Evolutionary conservation across 2,329 filamentous ascomycete genomes (phyloP), one percentile per base, ranked within the genome.

Genomic region (Fusarium nurragi): DNA sequence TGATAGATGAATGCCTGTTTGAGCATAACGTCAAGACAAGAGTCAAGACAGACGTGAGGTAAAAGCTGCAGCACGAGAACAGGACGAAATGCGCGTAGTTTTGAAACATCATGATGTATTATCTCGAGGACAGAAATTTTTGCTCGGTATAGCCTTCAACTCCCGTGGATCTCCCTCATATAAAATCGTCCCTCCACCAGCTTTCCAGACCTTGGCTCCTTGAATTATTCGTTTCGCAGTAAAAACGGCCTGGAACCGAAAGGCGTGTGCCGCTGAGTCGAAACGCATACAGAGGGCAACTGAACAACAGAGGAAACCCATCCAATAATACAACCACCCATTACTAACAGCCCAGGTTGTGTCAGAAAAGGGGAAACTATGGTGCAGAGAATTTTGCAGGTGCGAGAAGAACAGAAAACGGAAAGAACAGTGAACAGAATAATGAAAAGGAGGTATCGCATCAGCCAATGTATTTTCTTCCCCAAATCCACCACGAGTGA

Each of bases 91-190:
- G 46, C 40, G 54, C 22, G 38, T 48, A 54, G 48, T 56, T 54
- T 74, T 75, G 63, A 67, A 72, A 75, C 74, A 76, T 77, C 69
- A 72, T 75, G 69, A 67, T 76, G 70, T 77, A 77, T 77, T 77
- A 77, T 75, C 69, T 76, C 65, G 69, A 72, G 68, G 69, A 71
- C 72, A 76, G 71, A 73, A 70, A 60, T 68, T 71, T 68, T 71
- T 68, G 69, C 70, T 71, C 72, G 71, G 72, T 76, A 73, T 73
- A 71, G 65, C 73, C 73, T 61, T 72, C 64, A 74, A 74, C 69
- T 69, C 70, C 70, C 63, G 57, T 65, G 54, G 49, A 63, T 61
- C 54, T 54, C 59, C 67, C 47, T 56, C 65, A 62, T 56, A 72
- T 61, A 66, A 65, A 61, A 67, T 59, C 57, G 56, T 43, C 60